Base-by-base conservation (phyloP, 371 early-diverging fungal genomes). In the Mortierella sp. region DNA sequence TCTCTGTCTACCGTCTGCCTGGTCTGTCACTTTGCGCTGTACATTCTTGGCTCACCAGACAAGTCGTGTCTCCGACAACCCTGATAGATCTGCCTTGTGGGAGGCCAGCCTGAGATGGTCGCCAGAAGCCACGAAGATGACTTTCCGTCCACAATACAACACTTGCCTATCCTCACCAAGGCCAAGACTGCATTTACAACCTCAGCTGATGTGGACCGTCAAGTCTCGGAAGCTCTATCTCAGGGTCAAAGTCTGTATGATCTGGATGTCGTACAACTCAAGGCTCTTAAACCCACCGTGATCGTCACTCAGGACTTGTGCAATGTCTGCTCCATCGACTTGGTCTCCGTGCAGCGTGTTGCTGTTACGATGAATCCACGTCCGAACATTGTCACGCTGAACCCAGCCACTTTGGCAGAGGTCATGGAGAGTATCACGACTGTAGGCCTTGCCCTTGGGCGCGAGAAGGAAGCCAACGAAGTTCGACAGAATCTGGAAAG, bases 221-320 rank as follows among this genome's bases (percentile, higher is more conserved):
- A 89, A 57, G 89, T 89, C 26, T 65, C 80, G 0, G 81, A 82
- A 54, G 71, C 83, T 2, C 80, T 89, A 19, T 56, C 82, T 0
- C 58, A 72, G 31, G 87, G 87, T 7, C 54, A 80, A 39, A 80
- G 82, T 54, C 81, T 89, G 24, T 89, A 89, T 59, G 81, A 82
- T 6, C 61, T 89, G 34, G 82, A 89, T 62, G 79, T 62, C 1
- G 80, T 80, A 9, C 68, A 65, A 28, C 69, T 89, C 45, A 58
- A 80, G 38, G 59, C 64, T 14, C 64, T 89, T 26, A 59, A 80
- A 27, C 89, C 89, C 3, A 71, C 84, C 13, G 80, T 85, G 27
- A 82, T 88, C 49, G 82, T 89, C 18, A 89, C 89, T 7, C 89
- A 89, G 78, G 87, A 86, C 58, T 80, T 88, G 0, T 88, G 86